Base-by-base conservation (phyloP, 345 rosid genomes). In the Abelmoschus esculentus region DNA sequence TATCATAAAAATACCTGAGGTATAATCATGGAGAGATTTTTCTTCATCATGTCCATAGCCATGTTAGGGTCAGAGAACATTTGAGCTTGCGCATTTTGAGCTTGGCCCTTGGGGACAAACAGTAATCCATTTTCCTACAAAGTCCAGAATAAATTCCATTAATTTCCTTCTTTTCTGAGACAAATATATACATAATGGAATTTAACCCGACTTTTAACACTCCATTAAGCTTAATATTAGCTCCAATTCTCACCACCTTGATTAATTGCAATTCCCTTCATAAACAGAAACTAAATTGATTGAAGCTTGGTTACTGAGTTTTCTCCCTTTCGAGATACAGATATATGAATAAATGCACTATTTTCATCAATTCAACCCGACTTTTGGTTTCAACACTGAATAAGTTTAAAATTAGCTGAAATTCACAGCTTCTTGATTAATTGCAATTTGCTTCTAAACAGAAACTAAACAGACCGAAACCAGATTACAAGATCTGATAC, bases 21-120 rank as follows among this genome's bases (percentile, higher is more conserved):
- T 61, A 96, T 84, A 75, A 96, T 92, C 99, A 92, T 92, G 0
- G 99, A 96, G 69, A 96, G 96, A 77, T 96, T 92, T 73, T 96
- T 92, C 90, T 96, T 96, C 99, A 96, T 92, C 97, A 96, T 96
- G 73, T 92, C 99, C 99, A 92, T 92, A 18, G 99, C 99, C 99
- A 96, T 92, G 78, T 96, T 96, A 15, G 98, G 99, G 80, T 96
- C 99, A 73, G 99, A 92, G 75, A 96, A 89, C 99, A 96, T 96
- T 70, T 90, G 97, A 1, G 99, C 99, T 80, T 96, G 99, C 12
- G 98, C 73, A 78, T 96, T 96, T 70, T 74, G 86, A 60, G 77
- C 90, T 77, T 89, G 86, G 1, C 88, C 98, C 74, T 89, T 92
- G 0, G 98, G 99, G 75, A 92, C 96, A 81, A 70, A 65, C 73